Evolutionary conservation across 345 rosid genomes (phyloP), one percentile per base, ranked within the genome.

Genomic region (Dimocarpus longan): DNA sequence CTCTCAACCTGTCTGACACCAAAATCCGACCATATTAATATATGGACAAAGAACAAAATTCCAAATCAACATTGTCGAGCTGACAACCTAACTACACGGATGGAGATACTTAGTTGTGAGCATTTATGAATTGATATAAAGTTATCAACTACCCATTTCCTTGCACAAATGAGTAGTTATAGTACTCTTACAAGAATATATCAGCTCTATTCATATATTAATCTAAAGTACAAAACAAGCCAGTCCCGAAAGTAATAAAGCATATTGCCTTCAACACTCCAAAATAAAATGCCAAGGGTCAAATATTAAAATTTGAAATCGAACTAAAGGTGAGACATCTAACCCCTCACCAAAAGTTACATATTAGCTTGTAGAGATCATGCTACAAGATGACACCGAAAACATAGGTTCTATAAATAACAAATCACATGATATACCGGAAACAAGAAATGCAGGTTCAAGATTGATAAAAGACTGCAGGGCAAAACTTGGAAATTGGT

Each of bases 331-430:
- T 70, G 83, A 75, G 70, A 74, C 16, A 37, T 74, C 89, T 81
- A 85, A 70, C 70, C 81, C 74, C 78, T 80, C 72, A 62, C 85
- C 84, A 70, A 80, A 78, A 77, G 87, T 81, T 85, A 76, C 85
- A 81, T 77, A 81, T 76, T 84, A 84, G 84, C 83, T 84, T 81
- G 88, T 82, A 85, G 90, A 78, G 79, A 77, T 54, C 74, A 74
- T 78, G 72, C 85, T 70, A 78, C 82, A 70, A 81, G 73, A 67
- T 66, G 65, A 74, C 85, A 78, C 73, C 44, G 78, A 68, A 78
- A 63, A 80, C 82, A 84, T 66, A 81, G 76, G 86, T 78, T 83
- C 81, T 73, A 80, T 56, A 83, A 78, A 78, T 59, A 72, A 79
- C 86, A 82, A 79, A 79, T 82, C 80, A 82, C 81, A 80, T 18